Evolutionary conservation across 768 basidiomycete genomes (phyloP).

Genomic region (Boletus reticulatus): DNA sequence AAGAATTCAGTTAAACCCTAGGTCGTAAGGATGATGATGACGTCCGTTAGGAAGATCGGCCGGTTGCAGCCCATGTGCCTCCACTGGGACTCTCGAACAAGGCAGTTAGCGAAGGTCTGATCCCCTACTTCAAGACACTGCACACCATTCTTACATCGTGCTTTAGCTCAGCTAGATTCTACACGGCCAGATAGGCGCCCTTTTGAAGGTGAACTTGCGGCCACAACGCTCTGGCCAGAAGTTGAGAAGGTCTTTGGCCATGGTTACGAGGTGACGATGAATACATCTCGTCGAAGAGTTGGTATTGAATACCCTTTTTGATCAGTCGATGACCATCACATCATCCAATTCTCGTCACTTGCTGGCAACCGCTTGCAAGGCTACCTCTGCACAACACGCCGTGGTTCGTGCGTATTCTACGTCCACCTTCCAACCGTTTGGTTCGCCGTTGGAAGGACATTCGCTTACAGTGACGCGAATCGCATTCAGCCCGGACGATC

Average conservation of each 20-base stretch:
- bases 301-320: background rate
- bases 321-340: conserved; percentile 76
- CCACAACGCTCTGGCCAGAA: conserved; percentile 94
- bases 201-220: conserved; percentile 88
- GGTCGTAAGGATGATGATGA: conserved; percentile 1
- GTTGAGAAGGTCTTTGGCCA: conserved; percentile 96
- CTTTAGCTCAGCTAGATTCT: conserved; percentile 13
- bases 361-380: conserved; percentile 89
- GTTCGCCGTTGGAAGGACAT: conserved; percentile 78
- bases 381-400: conserved; percentile 86
- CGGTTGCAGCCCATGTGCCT: conserved; percentile 84
- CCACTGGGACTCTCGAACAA: conserved; percentile 95
- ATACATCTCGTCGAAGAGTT: background rate
- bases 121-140: background rate
- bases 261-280: conserved; percentile 77
- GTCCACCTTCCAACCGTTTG: conserved; percentile 64
- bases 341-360: conserved; percentile 66
- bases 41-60: conserved; percentile 50
- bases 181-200: conserved; percentile 44
- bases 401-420: conserved; percentile 82
- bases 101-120: conserved; percentile 67
- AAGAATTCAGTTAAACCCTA: background rate
- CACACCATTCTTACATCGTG: background rate
- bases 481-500: conserved; percentile 85
- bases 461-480: conserved; percentile 86